Base-by-base conservation (phyloP, 345 rosid genomes). In the Pelargonium nanum region DNA sequence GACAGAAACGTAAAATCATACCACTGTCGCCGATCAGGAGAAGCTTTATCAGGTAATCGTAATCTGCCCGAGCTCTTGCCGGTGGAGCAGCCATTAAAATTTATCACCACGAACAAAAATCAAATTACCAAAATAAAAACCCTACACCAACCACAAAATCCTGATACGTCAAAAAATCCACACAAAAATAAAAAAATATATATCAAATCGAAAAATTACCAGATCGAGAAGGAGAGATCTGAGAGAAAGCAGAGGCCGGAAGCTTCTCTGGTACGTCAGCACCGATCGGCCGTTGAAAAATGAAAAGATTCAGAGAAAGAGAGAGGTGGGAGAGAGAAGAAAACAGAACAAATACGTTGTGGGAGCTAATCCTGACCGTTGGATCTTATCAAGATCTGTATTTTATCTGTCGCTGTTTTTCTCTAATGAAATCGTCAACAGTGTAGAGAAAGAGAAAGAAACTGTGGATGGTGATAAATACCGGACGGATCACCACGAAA, bases 51-150 rank as follows among this genome's bases (percentile, higher is more conserved):
- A 85, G 91, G 75, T 72, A 85, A 71, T 85, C 91, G 58, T 85
- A 81, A 81, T 81, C 91, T 65, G 91, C 91, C 26, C 91, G 83
- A 65, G 85, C 91, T 81, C 91, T 81, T 60, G 88, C 81, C 63
- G 88, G 88, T 66, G 91, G 88, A 75, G 86, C 86, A 63, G 87
- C 79, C 87, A 82, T 82, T 59, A 69, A 60, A 40, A 40, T 40
- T 12, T 8, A 40, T 40, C 48, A 40, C 48, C 48, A 40, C 48
- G 48, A 40, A 40, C 48, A 7, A 40, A 30, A 30, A 1, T 3
- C 13, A 34, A 34, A 40, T 4, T 9, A n/a, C n/a, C n/a, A 40
- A 40, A 28, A 3, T 40, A 15, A 5, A 34, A 34, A 34, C 45
- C 45, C 45, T 34, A 34, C 45, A 9, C 45, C 45, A 34, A 34